Evolutionary conservation across 1,284 basidiomycete genomes (phyloP), one percentile per base, ranked within the genome.

Genomic region (Kwoniella shivajii): DNA sequence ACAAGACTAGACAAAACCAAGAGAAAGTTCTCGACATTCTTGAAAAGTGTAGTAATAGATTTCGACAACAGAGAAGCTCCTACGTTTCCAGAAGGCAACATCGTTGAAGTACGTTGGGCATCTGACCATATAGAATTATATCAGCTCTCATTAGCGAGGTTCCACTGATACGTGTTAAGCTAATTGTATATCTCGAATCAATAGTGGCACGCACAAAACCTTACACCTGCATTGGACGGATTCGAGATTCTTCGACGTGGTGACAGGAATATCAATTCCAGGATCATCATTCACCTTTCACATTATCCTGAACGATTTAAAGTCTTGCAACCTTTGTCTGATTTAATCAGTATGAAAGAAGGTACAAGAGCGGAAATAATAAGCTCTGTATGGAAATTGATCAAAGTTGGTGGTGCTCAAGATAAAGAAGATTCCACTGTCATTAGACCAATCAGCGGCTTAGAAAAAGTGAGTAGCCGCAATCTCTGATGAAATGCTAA

Each of bases 271-370:
- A 88, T 89, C 30, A 87, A 88, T 67, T 83, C 88, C 50, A 85
- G 92, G 44, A 82, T 97, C 33, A 78, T 92, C 20, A 80, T 97
- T 56, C 87, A 94, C 72, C 80, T 94, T 26, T 87, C 89, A 47
- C 91, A 96, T 68, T 86, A 84, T 49, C 93, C 93, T 0, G 89
- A 94, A 59, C 87, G 90, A 57, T 95, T 85, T 80, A 90, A 88
- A 70, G 82, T 97, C 14, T 79, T 85, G 4, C 84, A 88, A 0
- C 89, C 92, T 39, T 82, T 99, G 81, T 86, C 84, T 0, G 82
- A 82, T 41, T 76, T 95, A 29, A 81, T 98, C 37, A 88, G 86
- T 22, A 82, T 95, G 67, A 88, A 88, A 61, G 90, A 97, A 73
- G 92, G 91, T 36, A 92, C 90, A 36, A 84, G 91, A 24, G 81